Evolutionary conservation across 73 alveolate species (phyloP), one percentile per base, ranked within the genome.

Genomic region (Tetrahymena thermophila): DNA sequence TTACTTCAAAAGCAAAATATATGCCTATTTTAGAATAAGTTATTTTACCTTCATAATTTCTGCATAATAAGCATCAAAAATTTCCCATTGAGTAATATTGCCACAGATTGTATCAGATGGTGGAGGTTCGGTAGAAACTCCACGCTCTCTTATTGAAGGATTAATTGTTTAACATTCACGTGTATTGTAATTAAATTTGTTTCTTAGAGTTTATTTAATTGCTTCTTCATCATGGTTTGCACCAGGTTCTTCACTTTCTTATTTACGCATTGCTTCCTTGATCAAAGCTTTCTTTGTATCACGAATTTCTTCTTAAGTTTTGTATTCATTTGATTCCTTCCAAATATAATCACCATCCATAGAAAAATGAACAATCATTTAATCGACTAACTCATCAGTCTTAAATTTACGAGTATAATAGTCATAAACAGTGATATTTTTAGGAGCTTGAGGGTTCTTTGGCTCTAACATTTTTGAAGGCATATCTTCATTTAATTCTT

Each of bases 11-110:
- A 21, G 83, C 83, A 50, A 50, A 50, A 50, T 50, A 50, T 15
- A 0, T 50, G 7, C 31, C 83, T 16, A 14, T 10, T 43, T 43
- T 50, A 9, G 83, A 50, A 50, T 50, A 50, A 50, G 0, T 50
- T 15, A 50, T 19, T 19, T 50, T 55, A 55, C 97, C 35, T 95
- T 85, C 93, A 98, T 98, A 96, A 97, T 98, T 42, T 97, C 99
- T 17, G 98, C 98, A 99, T 98, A 98, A 97, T 99, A 99, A 58
- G 99, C 99, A 97, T 99, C 99, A 94, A 98, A 99, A 97, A 99
- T 98, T 97, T 98, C 99, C 99, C 99, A 99, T 96, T 99, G 99
- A 84, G 99, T 99, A 85, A 99, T 99, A 93, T 98, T 98, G 28
- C 98, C 98, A 56, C 97, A 95, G 97, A 98, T 96, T 35, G 96